phyloP scores from a whole-genome alignment of 805 yeast species.

The Komagataella pastoris region DNA sequence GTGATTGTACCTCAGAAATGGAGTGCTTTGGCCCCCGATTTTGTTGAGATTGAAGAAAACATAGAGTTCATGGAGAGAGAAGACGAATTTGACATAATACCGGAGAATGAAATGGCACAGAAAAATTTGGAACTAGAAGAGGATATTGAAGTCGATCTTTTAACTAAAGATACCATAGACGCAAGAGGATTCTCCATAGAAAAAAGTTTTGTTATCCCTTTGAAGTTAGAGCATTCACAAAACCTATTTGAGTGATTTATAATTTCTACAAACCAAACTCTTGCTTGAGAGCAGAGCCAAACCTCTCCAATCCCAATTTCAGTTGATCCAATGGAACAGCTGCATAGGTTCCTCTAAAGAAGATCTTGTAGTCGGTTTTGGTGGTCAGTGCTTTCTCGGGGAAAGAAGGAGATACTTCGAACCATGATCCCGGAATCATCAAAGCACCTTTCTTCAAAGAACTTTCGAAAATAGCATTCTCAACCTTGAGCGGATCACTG shows the following conservation, averaged over 20 bases:
- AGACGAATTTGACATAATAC: constrained; percentile 79
- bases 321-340: constrained; percentile 65
- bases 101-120: constrained; percentile 50
- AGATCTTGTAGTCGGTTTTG: constrained; percentile 32
- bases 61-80: constrained; percentile 79
- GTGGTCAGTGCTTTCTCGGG: constrained; percentile 25
- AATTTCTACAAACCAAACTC: constrained; percentile 30
- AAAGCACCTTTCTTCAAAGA: constrained; percentile 48
- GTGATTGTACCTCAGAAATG: constrained; percentile 79
- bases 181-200: constrained; percentile 57
- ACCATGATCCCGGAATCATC: constrained; percentile 81
- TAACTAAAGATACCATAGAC: constrained; percentile 48
- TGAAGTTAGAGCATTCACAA: constrained; percentile 11
- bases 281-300: constrained; percentile 46
- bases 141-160: constrained; percentile 47
- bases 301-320: constrained; percentile 47
- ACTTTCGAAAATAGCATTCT: constrained; percentile 28
- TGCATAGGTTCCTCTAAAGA: constrained; percentile 83
- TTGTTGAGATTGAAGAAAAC: constrained; percentile 87
- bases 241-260: not conserved
- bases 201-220: constrained; percentile 51
- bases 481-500: constrained; percentile 51
- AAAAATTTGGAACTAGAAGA: constrained; percentile 53
- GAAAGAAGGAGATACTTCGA: constrained; percentile 38
- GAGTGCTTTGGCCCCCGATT: constrained; percentile 95